Evolutionary conservation across 83 land plant species (phyloP).

Genomic region (Thuja plicata): DNA sequence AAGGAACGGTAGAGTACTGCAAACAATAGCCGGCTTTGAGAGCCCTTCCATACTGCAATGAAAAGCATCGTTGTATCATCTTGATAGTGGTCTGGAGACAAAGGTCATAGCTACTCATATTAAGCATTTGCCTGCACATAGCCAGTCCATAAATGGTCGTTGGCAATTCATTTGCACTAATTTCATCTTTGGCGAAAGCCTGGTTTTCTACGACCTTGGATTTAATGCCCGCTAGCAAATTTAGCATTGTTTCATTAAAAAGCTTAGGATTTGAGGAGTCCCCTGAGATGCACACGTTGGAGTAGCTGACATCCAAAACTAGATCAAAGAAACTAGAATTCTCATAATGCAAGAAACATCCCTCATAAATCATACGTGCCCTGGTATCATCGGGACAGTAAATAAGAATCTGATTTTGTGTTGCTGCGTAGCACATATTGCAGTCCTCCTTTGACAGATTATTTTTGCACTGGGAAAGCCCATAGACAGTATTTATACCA

Average conservation of each 20-base stretch:
- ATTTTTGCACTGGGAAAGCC: neutral
- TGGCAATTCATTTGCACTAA: no score
- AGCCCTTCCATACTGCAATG: neutral
- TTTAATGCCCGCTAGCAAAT: neutral
- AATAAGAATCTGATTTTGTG: neutral
- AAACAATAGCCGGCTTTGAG: neutral
- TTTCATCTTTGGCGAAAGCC: neutral
- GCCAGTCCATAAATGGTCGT: neutral
- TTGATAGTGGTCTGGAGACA: neutral
- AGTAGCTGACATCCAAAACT: neutral
- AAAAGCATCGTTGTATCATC: neutral
- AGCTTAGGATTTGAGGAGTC: no score
- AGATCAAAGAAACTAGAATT: neutral
- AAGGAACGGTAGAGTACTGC: constrained; percentile 6
- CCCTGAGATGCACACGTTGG: neutral
- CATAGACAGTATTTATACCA: neutral
- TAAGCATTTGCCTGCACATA: neutral
- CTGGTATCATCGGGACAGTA: neutral
- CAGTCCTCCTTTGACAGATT: no score
- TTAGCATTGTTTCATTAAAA: neutral
- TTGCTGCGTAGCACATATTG: neutral
- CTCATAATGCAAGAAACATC: neutral
- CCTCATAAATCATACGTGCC: neutral
- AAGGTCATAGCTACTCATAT: neutral
- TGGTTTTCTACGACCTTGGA: neutral